Conservation (phyloP, 352 stramenopile species). For the Paralagenidium karlingii region DNA sequence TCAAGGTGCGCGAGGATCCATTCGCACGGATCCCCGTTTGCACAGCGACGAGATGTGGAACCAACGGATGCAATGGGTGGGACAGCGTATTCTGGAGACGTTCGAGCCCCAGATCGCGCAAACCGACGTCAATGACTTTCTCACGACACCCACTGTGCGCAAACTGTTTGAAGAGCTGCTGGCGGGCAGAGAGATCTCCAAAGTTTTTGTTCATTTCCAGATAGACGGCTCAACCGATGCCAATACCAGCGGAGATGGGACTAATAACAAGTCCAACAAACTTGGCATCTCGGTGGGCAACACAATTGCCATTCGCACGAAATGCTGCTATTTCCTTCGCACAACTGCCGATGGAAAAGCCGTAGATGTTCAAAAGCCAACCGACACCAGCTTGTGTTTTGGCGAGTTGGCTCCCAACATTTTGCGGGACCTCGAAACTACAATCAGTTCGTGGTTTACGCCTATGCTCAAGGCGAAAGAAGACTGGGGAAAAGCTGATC, state of each 20-base stretch:
- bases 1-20: no score
- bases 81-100: conserved; percentile 56
- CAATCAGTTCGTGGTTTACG: conserved; percentile 77
- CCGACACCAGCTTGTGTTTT: conserved; percentile 69
- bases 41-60: no score
- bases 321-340: conserved; percentile 78
- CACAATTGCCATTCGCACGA: conserved; percentile 53
- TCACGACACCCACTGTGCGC: conserved; percentile 25
- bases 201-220: conserved; percentile 68
- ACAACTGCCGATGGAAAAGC: conserved; percentile 57
- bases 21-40: no score
- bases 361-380: conserved; percentile 56
- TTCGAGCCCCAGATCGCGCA: conserved; percentile 54
- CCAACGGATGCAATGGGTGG: conserved; percentile 72
- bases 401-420: conserved; percentile 80
- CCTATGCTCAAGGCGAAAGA: conserved; percentile 88
- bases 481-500: conserved; percentile 93
- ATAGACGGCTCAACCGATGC: conserved; percentile 6
- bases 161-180: conserved; percentile 70
- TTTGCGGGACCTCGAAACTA: conserved; percentile 64
- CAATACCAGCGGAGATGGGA: conserved; percentile 45
- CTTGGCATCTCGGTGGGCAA: conserved; percentile 55
- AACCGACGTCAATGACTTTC: conserved; percentile 50
- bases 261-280: neutral
- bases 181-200: conserved; percentile 43